phyloP scores from a whole-genome alignment of 805 yeast species.

The Kregervanrija pseudodelftensis region DNA sequence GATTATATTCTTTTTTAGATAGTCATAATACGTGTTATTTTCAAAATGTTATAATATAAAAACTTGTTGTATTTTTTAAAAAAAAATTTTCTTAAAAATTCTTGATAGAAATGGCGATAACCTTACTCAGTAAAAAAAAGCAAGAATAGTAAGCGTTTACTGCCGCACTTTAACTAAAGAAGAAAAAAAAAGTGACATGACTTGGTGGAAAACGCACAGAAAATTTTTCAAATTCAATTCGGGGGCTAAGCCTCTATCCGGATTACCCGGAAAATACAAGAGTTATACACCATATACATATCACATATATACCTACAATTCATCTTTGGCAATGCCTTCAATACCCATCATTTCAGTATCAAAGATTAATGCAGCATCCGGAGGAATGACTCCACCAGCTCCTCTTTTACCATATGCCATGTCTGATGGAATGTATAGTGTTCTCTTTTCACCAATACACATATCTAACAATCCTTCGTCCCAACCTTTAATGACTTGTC shows the following conservation, averaged over 20 bases:
- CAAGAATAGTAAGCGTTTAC: too few species aligned
- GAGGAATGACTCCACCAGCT: conserved; percentile 64
- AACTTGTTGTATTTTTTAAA: too few species aligned
- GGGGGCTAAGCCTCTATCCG: neutral
- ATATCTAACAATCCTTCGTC: conserved; percentile 75
- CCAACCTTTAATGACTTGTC: conserved; percentile 86
- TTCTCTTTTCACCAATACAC: conserved; percentile 87
- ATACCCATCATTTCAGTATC: conserved; percentile 58
- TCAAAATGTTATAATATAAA: too few species aligned
- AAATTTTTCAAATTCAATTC: neutral
- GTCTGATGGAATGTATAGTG: conserved; percentile 68
- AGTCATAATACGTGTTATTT: too few species aligned
- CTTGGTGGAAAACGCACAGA: neutral
- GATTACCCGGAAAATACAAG: neutral
- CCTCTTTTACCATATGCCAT: conserved; percentile 75
- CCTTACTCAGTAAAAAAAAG: too few species aligned
- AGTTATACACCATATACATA: neutral
- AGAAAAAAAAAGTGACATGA: neutral
- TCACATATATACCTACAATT: conserved; percentile 10
- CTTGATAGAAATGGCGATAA: too few species aligned
- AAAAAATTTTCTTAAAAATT: too few species aligned
- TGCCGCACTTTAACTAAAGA: too few species aligned
- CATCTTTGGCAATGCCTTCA: conserved; percentile 16
- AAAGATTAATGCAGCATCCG: conserved; percentile 64
- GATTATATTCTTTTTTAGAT: too few species aligned